phyloP scores from a whole-genome alignment of 495 filamentous ascomycete species.

The Patellaria atrata region DNA sequence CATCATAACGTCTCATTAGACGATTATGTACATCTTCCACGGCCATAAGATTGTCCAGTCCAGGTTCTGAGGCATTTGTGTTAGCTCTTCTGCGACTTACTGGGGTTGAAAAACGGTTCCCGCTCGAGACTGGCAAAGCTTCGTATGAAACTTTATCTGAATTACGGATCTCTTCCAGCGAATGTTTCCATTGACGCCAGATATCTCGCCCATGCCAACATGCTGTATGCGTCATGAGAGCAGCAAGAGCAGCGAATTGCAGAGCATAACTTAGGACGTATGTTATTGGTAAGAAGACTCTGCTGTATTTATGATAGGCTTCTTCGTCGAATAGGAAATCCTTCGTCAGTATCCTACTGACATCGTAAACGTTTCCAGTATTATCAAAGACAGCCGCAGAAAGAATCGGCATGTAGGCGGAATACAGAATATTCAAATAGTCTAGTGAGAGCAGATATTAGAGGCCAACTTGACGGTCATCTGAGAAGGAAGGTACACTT shows the following conservation, averaged over 20 bases:
- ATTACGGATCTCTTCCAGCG: conserved; percentile 17
- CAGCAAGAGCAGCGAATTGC: conserved; percentile 63
- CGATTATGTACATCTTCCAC: conserved; percentile 66
- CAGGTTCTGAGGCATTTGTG: conserved; percentile 19
- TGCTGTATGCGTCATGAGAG: conserved; percentile 46
- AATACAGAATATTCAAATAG: conserved; percentile 62
- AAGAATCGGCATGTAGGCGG: conserved; percentile 67
- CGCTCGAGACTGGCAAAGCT: no score
- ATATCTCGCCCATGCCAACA: conserved; percentile 62
- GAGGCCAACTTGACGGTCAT: neutral
- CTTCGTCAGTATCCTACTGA: conserved; percentile 53
- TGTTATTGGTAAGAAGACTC: conserved; percentile 68
- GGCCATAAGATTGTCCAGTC: conserved; percentile 41
- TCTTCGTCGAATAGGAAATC: conserved; percentile 57
- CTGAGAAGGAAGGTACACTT: conserved; percentile 18
- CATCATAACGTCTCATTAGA: conserved; percentile 57
- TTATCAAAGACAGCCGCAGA: conserved; percentile 70
- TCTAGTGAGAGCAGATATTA: conserved; percentile 23
- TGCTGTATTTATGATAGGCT: conserved; percentile 60
- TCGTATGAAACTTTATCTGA: conserved; percentile 2
- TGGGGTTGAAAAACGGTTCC: no score
- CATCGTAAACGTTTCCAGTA: conserved; percentile 60
- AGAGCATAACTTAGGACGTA: conserved; percentile 44
- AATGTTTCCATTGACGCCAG: conserved; percentile 41
- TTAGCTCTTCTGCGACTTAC: no score